Percentiles rank a stretch among this genome's conserved stretches.
These are phyloP conservation scores for Coleophoma eucalyptorum DNA, from an alignment of 2,329 filamentous ascomycete species.

Conservation along the genomic window DNA sequence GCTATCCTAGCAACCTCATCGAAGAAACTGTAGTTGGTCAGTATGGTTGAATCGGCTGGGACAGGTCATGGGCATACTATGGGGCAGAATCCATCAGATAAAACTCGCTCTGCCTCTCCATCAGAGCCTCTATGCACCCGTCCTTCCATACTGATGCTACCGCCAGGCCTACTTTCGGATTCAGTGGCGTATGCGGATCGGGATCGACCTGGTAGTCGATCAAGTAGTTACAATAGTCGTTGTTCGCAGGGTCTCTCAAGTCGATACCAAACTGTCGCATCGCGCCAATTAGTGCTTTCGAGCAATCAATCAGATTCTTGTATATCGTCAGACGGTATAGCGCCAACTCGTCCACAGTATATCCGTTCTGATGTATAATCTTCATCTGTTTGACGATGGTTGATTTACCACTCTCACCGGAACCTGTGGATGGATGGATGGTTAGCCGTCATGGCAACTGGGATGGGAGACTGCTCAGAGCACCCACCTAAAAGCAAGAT, in stretches of 20 bases:
- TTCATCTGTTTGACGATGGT: slow-evolving; percentile 99
- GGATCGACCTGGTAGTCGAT: slow-evolving; percentile 86
- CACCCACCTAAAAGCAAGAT: slow-evolving; percentile 85
- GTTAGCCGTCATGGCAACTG: not conserved
- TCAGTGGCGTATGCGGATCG: slow-evolving; percentile 81
- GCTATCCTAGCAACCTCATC: slow-evolving; percentile 87
- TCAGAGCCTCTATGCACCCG: slow-evolving; percentile 72
- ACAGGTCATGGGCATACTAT: slow-evolving; percentile 59
- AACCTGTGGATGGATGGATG: slow-evolving; percentile 53
- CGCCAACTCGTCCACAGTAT: slow-evolving; percentile 87
- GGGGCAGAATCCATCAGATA: slow-evolving; percentile 99
- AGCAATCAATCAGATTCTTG: slow-evolving; percentile 97
- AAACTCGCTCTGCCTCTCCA: slow-evolving; percentile 96
- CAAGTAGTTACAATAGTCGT: slow-evolving; percentile 73
- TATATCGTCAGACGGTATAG: slow-evolving; percentile 96
- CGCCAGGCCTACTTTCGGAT: slow-evolving; percentile 75
- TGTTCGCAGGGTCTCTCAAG: slow-evolving; percentile 67
- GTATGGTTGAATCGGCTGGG: slow-evolving; percentile 1
- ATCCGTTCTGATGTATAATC: slow-evolving; percentile 98
- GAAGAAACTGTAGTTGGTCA: slow-evolving; percentile 70
- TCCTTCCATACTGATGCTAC: slow-evolving; percentile 89
- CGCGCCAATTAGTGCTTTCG: slow-evolving; percentile 85
- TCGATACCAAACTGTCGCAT: slow-evolving; percentile 91
- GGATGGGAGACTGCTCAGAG: not conserved
- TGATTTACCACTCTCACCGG: slow-evolving; percentile 97